These are phyloP conservation scores for Dictyostelium citrinum DNA, from an alignment of 78 protist genomes.

Conservation along the genomic window DNA sequence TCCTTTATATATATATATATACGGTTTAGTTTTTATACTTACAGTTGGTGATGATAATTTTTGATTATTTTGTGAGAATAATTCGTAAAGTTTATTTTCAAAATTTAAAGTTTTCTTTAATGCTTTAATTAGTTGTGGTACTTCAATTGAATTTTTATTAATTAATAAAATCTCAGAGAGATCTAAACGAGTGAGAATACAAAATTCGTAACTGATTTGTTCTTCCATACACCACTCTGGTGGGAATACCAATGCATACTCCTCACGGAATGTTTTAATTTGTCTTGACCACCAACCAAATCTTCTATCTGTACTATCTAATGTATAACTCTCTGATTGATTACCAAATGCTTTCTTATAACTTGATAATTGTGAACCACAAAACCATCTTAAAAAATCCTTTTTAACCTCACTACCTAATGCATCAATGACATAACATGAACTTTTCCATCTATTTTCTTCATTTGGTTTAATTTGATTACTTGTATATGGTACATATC, in stretches of 20 bases:
- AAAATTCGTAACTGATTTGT: slow-evolving; percentile 62
- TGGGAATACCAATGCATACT: slow-evolving; percentile 67
- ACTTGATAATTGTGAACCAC: slow-evolving; percentile 29
- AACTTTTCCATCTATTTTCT: slow-evolving; percentile 68
- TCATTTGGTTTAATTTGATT: slow-evolving; percentile 32
- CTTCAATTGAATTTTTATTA: background rate
- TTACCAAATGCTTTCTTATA: slow-evolving; percentile 47
- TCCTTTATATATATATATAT: too few relatives aligned
- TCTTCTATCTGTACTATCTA: slow-evolving; percentile 54
- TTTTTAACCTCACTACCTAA: slow-evolving; percentile 32
- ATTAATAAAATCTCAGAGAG: slow-evolving; percentile 9
- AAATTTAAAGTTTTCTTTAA: slow-evolving; percentile 65
- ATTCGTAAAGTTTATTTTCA: slow-evolving; percentile 50
- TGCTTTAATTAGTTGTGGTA: slow-evolving; percentile 36
- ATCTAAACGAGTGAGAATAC: slow-evolving; percentile 47
- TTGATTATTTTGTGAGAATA: slow-evolving; percentile 8
- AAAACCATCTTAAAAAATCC: slow-evolving; percentile 73
- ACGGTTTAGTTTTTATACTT: background rate
- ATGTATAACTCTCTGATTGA: slow-evolving; percentile 20
- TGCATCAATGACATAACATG: slow-evolving; percentile 75
- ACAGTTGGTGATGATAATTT: slow-evolving; percentile 2
- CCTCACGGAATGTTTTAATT: slow-evolving; percentile 17
- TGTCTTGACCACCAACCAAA: slow-evolving; percentile 34
- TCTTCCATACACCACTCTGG: slow-evolving; percentile 75
- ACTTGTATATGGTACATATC: slow-evolving; percentile 43